Percentiles rank a stretch among this genome's conserved stretches.
Conservation (phyloP, 2,329 filamentous ascomycete genomes). For the Aspergillus pseudonomiae region DNA sequence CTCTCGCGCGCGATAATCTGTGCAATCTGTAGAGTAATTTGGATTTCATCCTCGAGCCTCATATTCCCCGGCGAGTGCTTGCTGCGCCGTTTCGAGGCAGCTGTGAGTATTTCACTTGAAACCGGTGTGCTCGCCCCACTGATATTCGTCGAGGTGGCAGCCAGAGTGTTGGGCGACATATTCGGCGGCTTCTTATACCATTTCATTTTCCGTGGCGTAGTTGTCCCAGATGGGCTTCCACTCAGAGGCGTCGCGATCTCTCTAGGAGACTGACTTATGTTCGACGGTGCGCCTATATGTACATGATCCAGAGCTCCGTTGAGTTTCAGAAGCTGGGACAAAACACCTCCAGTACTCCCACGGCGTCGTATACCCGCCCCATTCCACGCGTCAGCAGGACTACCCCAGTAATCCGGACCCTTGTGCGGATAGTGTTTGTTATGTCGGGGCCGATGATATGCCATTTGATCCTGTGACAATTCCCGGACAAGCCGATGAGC, state of each 20-base stretch:
- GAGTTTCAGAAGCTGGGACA: slow-evolving; percentile 36
- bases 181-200: slow-evolving; percentile 40
- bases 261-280: slow-evolving; percentile 12
- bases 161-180: slow-evolving; percentile 27
- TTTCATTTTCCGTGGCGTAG: slow-evolving; percentile 27
- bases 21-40: slow-evolving; percentile 64
- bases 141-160: slow-evolving; percentile 20
- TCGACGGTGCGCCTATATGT: slow-evolving; percentile 5
- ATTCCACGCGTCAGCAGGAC: slow-evolving; percentile 13
- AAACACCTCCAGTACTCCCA: slow-evolving; percentile 34
- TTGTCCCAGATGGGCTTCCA: slow-evolving; percentile 9
- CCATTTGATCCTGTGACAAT: slow-evolving; percentile 29
- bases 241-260: slow-evolving; percentile 2
- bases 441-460: not conserved
- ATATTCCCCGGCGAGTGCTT: slow-evolving; percentile 20
- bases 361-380: slow-evolving; percentile 12
- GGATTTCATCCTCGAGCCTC: slow-evolving; percentile 52
- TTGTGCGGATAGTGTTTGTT: slow-evolving; percentile 8
- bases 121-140: slow-evolving; percentile 36
- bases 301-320: slow-evolving; percentile 21
- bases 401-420: slow-evolving; percentile 6
- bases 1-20: slow-evolving; percentile 76
- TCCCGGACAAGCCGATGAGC: slow-evolving; percentile 38
- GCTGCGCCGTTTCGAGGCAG: slow-evolving; percentile 30
- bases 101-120: slow-evolving; percentile 30